Percentiles rank a stretch among this genome's conserved stretches.
Conservation (phyloP, 208 protist species). For the Wallacemonas rigidus region DNA sequence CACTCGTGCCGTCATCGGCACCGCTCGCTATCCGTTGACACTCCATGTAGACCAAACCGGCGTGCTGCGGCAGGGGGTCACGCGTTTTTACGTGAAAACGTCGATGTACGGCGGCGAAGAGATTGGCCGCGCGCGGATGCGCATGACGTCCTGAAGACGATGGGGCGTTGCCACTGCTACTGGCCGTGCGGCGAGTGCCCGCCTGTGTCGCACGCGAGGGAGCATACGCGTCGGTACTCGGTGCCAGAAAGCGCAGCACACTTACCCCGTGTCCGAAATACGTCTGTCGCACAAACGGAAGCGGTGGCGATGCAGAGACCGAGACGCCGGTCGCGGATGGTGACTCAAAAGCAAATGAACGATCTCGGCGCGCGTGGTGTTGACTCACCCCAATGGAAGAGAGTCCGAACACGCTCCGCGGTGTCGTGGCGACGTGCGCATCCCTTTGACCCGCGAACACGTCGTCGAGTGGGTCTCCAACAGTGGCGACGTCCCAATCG, state of each 20-base stretch:
- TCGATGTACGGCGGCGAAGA: not conserved
- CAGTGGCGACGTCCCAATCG: conserved; percentile 15
- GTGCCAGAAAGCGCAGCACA: conserved; percentile 31
- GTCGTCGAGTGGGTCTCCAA: conserved; percentile 20
- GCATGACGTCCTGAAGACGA: not conserved
- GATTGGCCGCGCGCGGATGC: not conserved
- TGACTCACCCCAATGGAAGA: too few species aligned
- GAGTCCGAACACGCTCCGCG: too few species aligned
- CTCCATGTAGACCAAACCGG: conserved; percentile 73
- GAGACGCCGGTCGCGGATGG: not conserved
- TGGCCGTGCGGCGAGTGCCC: too few species aligned
- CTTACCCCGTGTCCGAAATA: conserved; percentile 29
- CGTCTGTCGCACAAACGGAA: conserved; percentile 33
- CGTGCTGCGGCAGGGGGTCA: conserved; percentile 39
- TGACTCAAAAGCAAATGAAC: too few species aligned
- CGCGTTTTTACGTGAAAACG: conserved; percentile 70
- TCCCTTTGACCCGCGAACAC: not conserved
- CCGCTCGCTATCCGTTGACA: conserved; percentile 18
- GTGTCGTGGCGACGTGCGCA: too few species aligned
- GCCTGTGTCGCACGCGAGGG: too few species aligned
- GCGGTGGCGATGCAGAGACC: not conserved
- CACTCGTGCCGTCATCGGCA: conserved; percentile 3
- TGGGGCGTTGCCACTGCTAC: not conserved
- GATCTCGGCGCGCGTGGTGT: too few species aligned
- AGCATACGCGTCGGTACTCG: not conserved